These are phyloP conservation scores for Dentipellis fragilis DNA, from an alignment of 768 basidiomycete genomes.

Conservation along the genomic window DNA sequence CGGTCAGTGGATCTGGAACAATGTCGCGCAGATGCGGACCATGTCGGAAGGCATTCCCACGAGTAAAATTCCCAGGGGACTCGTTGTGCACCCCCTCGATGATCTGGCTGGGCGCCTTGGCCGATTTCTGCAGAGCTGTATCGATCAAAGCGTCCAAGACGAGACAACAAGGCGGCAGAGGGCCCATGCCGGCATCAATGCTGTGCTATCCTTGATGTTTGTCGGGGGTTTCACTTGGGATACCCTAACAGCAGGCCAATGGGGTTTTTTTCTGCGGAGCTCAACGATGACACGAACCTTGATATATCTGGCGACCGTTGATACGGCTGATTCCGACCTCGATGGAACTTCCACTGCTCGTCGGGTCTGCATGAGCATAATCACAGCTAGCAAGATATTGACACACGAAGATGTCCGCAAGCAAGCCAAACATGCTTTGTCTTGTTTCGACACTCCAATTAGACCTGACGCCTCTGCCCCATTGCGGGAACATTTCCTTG, in stretches of 20 bases:
- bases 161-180: conserved; percentile 1
- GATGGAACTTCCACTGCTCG: conserved; percentile 3
- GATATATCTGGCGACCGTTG: background rate
- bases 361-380: conserved; percentile 9
- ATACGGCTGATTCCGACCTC: background rate
- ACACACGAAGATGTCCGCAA: background rate
- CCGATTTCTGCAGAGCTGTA: conserved; percentile 5
- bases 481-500: too few species aligned
- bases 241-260: background rate
- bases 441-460: too few species aligned
- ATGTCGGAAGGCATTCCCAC: background rate
- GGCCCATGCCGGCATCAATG: conserved; percentile 6
- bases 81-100: background rate
- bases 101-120: conserved; percentile 3
- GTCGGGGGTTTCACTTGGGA: background rate
- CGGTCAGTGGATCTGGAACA: conserved; percentile 2
- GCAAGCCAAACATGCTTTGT: too few species aligned
- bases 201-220: conserved; percentile 3
- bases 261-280: conserved; percentile 2
- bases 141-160: conserved; percentile 1
- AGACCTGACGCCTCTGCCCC: too few species aligned
- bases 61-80: too few species aligned
- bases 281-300: conserved; percentile 2
- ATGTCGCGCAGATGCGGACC: background rate
- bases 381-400: conserved; percentile 1